Evolutionary conservation across 2,329 filamentous ascomycete species (phyloP), one percentile per base, ranked within the genome.

Genomic region (Fusarium agapanthi): DNA sequence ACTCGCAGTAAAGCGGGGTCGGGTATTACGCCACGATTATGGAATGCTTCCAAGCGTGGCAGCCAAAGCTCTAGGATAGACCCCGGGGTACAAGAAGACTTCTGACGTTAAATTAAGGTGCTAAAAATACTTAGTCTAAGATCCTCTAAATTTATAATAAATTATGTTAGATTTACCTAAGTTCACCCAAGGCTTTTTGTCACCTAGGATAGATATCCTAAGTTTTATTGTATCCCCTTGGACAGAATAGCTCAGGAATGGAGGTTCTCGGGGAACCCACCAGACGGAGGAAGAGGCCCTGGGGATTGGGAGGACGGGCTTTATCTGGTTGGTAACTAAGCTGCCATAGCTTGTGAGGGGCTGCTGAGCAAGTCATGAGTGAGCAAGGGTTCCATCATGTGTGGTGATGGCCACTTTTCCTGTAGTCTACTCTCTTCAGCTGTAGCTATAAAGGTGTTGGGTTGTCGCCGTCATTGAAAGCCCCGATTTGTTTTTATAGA

Each of bases 21-120:
- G n/a, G 58, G 26, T 47, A 73, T 77, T 77, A 77, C 75, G 75
- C 67, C 65, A 76, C 67, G 64, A 77, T 76, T 77, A 74, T 77
- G 73, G 61, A 75, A 73, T 67, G 41, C 59, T 67, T 48, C 14
- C 40, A 67, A 67, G 55, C 26, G 63, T 57, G 59, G 47, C 44
- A 55, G 43, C 30, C 24, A 54, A 28, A 63, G 55, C 26, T 68
- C 35, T 30, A 59, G 43, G 57, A 34, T 8, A 8, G 32, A 34
- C 32, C 13, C 32, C 32, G 14, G 13, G 32, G 32, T 32, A 14
- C 32, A 32, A 32, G 32, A 32, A 32, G 32, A 32, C 32, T 32
- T 32, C 32, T 32, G 32, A 32, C 32, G 32, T 32, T 32, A 32
- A 32, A 32, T 7, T 32, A 2, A 14, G 32, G 32, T 32, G 32